These are phyloP conservation scores for Jasminum sambac DNA, from an alignment of 257 asterid species.

Conservation along the genomic window DNA sequence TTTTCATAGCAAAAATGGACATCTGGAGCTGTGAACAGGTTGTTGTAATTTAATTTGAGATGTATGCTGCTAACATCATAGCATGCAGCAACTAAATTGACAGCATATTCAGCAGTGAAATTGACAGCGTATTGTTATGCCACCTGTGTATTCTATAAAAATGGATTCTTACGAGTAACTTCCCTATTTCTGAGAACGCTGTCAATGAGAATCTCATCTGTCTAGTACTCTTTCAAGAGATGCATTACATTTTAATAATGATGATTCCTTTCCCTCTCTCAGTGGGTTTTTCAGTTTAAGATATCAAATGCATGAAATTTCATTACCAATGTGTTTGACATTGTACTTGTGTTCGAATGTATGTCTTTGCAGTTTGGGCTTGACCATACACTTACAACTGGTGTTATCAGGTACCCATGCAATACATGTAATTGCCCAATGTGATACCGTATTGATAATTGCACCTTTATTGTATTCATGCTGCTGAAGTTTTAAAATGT, in stretches of 20 bases:
- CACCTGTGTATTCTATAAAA: neutral
- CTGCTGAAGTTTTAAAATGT: constrained; percentile 3
- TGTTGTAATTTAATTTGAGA: neutral
- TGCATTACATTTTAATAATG: neutral
- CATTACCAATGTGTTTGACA: constrained; percentile 28
- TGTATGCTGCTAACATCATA: neutral
- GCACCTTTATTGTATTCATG: constrained; percentile 5
- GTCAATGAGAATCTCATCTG: neutral
- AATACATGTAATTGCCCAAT: constrained; percentile 19
- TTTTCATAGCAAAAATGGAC: neutral
- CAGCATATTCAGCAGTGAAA: neutral
- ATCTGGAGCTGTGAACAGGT: neutral
- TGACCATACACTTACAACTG: constrained; percentile 98
- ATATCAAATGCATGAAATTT: constrained; percentile 17
- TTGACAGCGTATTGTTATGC: neutral
- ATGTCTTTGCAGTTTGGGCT: constrained; percentile 84
- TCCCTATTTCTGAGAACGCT: neutral
- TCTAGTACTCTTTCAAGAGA: neutral
- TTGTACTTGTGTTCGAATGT: constrained; percentile 20
- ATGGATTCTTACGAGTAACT: neutral
- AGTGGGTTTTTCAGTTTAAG: neutral
- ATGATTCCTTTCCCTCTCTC: neutral
- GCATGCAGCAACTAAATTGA: neutral
- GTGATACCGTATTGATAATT: neutral
- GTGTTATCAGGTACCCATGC: constrained; percentile 86